These are phyloP conservation scores for Bretziella fagacearum DNA, from an alignment of 2,329 filamentous ascomycete species.

Conservation along the genomic window DNA sequence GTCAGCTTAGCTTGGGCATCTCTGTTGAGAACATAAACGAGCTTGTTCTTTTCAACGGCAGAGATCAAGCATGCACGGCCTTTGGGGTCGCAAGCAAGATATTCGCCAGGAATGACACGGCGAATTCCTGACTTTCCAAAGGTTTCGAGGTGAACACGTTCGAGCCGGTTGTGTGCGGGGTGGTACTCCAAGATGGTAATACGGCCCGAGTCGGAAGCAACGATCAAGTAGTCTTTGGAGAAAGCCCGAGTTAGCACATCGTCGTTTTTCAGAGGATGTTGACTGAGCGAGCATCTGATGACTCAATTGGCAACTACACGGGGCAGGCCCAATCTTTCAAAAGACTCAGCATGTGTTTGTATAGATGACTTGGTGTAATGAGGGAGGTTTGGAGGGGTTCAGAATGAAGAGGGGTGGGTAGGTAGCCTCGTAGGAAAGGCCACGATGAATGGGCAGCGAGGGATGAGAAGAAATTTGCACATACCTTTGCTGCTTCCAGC, in stretches of 20 bases:
- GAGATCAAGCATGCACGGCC: slow-evolving; percentile 89
- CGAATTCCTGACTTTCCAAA: slow-evolving; percentile 95
- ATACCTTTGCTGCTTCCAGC: slow-evolving; percentile 93
- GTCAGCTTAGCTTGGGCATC: slow-evolving; percentile 88
- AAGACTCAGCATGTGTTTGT: slow-evolving; percentile 12
- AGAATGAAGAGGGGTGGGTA: too few relatives aligned
- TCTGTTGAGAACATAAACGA: slow-evolving; percentile 94
- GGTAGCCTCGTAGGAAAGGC: background rate
- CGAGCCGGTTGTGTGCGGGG: slow-evolving; percentile 70
- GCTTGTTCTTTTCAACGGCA: slow-evolving; percentile 95
- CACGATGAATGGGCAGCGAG: background rate
- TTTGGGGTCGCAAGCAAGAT: slow-evolving; percentile 87
- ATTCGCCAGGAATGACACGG: slow-evolving; percentile 87
- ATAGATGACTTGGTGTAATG: background rate
- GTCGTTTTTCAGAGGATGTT: background rate
- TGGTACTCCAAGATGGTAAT: slow-evolving; percentile 90
- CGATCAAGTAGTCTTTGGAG: slow-evolving; percentile 73
- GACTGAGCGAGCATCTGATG: slow-evolving; percentile 2
- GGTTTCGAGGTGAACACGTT: slow-evolving; percentile 83
- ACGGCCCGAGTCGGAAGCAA: slow-evolving; percentile 87
- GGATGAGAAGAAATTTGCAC: slow-evolving; percentile 29
- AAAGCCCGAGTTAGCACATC: slow-evolving; percentile 19
- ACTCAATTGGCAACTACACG: slow-evolving; percentile 5
- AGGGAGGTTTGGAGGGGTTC: background rate
- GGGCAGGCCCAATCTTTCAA: slow-evolving; percentile 7